phyloP scores from a whole-genome alignment of 78 protist genomes.

The Dictyostelium firmibasis region DNA sequence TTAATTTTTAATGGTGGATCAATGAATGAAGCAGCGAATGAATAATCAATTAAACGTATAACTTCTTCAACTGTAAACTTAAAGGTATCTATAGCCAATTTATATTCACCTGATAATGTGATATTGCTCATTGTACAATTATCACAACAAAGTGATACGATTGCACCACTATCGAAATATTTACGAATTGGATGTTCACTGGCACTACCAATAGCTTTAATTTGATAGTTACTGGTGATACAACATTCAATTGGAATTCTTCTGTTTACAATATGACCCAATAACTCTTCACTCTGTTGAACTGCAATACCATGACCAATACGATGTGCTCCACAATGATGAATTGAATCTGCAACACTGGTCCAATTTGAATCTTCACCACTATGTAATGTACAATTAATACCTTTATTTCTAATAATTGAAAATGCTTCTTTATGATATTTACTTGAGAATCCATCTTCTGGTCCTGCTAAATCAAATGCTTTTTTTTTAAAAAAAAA shows the following conservation, averaged over 20 bases:
- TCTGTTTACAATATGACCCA: constrained; percentile 73
- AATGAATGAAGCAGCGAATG: constrained; percentile 70
- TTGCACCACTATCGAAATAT: constrained; percentile 83
- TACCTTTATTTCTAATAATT: constrained; percentile 42
- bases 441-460: constrained; percentile 72
- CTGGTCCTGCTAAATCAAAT: constrained; percentile 93
- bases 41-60: constrained; percentile 83
- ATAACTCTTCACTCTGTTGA: constrained; percentile 59
- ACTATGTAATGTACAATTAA: constrained; percentile 82
- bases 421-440: constrained; percentile 79
- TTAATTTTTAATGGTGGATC: constrained; percentile 14
- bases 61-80: constrained; percentile 79
- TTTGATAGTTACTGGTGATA: constrained; percentile 88
- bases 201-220: constrained; percentile 71
- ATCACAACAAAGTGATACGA: constrained; percentile 84
- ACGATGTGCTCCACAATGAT: constrained; percentile 89
- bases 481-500: constrained; percentile 6
- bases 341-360: constrained; percentile 81
- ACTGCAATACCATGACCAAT: constrained; percentile 91
- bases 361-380: constrained; percentile 89
- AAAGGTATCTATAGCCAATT: constrained; percentile 64
- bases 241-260: constrained; percentile 78
- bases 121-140: constrained; percentile 71
- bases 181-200: constrained; percentile 84
- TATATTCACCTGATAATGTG: constrained; percentile 40